phyloP scores from a whole-genome alignment of 2,329 filamentous ascomycete genomes.

The Stachybotrys chlorohalonatus region DNA sequence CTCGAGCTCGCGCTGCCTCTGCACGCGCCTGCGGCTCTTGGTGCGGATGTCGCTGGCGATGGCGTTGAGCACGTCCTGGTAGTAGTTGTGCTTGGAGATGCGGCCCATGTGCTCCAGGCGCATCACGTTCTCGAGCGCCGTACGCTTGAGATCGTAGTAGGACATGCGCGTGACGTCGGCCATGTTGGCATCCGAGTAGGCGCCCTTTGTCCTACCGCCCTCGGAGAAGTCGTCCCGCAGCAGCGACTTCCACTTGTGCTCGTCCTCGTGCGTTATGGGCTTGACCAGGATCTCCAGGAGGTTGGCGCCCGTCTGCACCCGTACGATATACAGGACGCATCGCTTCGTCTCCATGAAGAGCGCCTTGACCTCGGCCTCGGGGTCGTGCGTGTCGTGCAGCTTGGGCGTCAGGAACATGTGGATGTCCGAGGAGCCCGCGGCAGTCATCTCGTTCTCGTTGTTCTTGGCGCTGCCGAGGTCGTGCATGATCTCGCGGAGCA shows the following conservation, averaged over 20 bases:
- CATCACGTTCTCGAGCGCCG: constrained; percentile 89
- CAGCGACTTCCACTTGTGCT: constrained; percentile 75
- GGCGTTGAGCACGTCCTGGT: constrained; percentile 95
- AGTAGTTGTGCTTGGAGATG: constrained; percentile 83
- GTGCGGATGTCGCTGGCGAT: constrained; percentile 95
- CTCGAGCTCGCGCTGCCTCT: constrained; percentile 85
- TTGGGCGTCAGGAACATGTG: constrained; percentile 85
- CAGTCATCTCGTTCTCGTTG: constrained; percentile 88
- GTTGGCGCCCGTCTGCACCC: constrained; percentile 83
- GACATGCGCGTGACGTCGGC: constrained; percentile 83
- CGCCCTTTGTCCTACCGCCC: constrained; percentile 62
- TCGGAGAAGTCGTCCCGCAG: constrained; percentile 70
- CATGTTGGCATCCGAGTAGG: constrained; percentile 85
- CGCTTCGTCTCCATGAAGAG: constrained; percentile 98
- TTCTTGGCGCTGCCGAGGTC: constrained; percentile 94
- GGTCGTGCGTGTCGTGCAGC: constrained; percentile 82
- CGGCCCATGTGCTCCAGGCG: constrained; percentile 77
- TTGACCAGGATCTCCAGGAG: constrained; percentile 95
- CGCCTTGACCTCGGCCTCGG: constrained; percentile 83
- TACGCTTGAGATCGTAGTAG: constrained; percentile 88
- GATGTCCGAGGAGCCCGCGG: constrained; percentile 79
- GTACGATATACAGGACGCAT: constrained; percentile 94
- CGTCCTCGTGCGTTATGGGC: constrained; percentile 77
- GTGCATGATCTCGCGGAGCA: constrained; percentile 82
- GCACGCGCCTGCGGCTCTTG: constrained; percentile 86